Base-by-base conservation (phyloP, 306 rosid species). In the Acacia acuminata region DNA sequence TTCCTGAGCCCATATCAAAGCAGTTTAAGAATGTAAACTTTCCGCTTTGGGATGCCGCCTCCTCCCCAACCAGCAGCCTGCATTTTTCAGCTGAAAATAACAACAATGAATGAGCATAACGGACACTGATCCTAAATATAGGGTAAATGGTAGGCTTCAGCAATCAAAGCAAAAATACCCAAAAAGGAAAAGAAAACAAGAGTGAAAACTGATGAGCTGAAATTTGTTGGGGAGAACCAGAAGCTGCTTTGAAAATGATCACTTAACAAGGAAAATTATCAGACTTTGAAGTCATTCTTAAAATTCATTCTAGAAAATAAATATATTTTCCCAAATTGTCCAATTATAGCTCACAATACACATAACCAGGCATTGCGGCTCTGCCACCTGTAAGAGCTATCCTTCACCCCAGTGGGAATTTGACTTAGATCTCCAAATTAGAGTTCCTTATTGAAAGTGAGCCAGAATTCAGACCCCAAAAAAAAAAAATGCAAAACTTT, bases 31-130 rank as follows among this genome's bases (percentile, higher is more conserved):
- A 5, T 40, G 97, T 92, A 68, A 94, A 94, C 87, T 91, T 84
- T 63, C 95, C 97, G 65, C 95, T 94, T 68, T 90, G 88, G 45
- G 98, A 94, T 75, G 98, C 86, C 17, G 79, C 87, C 40, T 91
- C 89, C 87, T 96, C 97, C 55, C 97, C 94, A 40, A 94, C 97
- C 71, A 94, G 80, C 76, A 91, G 89, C 85, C 97, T 91, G 84
- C 97, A 91, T 92, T 94, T 94, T 84, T 94, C 93, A 87, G 97
- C 99, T 96, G 82, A 27, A 79, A 76, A 60, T 32, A 48, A 60
- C 67, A 82, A 77, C 16, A 51, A 11, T 45, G 30, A 36, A 25
- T 81, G 70, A 85, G 79, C 74, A 79, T 79, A 53, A 30, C 68
- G 36, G 24, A 73, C 22, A 56, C 40, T 48, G 13, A 30, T 27